phyloP scores from a whole-genome alignment of 2,329 filamentous ascomycete species.

The Neonectria punicea region DNA sequence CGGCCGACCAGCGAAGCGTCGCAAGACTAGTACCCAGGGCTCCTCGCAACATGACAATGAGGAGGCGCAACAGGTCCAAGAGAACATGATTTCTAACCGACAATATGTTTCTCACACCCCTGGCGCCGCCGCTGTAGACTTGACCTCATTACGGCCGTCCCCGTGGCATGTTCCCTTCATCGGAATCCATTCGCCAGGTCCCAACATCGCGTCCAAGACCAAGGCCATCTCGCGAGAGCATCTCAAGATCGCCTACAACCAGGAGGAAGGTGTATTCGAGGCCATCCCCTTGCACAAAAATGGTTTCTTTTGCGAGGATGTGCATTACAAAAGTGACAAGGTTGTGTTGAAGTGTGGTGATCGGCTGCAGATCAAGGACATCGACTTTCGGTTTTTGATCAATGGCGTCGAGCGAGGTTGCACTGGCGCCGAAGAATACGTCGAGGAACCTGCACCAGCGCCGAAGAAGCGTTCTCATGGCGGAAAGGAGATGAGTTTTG shows the following conservation, averaged over 20 bases:
- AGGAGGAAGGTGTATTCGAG: constrained; percentile 71
- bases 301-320: constrained; percentile 74
- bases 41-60: constrained; percentile 56
- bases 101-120: constrained; percentile 71
- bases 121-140: constrained; percentile 68
- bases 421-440: constrained; percentile 66
- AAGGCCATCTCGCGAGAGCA: constrained; percentile 81
- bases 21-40: constrained; percentile 57
- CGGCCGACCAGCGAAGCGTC: constrained; percentile 58
- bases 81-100: constrained; percentile 64
- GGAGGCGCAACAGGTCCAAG: constrained; percentile 49
- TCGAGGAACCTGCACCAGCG: constrained; percentile 55
- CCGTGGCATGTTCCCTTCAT: constrained; percentile 73
- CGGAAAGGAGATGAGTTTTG: constrained; percentile 78
- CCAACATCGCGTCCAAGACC: constrained; percentile 69
- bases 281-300: constrained; percentile 71
- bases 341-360: constrained; percentile 72
- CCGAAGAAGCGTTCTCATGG: constrained; percentile 63
- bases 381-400: constrained; percentile 75
- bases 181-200: constrained; percentile 76
- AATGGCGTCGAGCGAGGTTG: constrained; percentile 69
- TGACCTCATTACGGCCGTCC: constrained; percentile 68
- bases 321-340: constrained; percentile 64
- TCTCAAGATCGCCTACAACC: constrained; percentile 77
- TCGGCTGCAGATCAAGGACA: constrained; percentile 76